Percentiles rank a stretch among this genome's conserved stretches.
phyloP scores from a whole-genome alignment of 495 filamentous ascomycete genomes.

The Pseudotulostoma volvatum region DNA sequence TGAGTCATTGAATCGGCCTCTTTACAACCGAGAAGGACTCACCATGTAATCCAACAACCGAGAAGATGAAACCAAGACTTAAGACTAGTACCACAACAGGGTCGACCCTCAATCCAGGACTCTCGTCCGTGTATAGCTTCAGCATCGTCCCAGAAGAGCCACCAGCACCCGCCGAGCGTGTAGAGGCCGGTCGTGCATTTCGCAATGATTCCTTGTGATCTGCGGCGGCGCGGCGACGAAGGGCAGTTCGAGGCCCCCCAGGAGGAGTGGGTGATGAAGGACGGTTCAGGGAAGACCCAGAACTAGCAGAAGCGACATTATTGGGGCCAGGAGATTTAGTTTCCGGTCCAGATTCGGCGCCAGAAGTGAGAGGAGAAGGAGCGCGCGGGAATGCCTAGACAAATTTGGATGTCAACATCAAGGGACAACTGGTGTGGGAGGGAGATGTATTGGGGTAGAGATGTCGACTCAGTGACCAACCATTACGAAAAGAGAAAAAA shows the following conservation, averaged over 20 bases:
- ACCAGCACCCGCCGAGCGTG: constrained; percentile 82
- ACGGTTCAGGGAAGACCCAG: constrained; percentile 51
- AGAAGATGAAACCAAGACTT: constrained; percentile 93
- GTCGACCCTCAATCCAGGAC: constrained; percentile 88
- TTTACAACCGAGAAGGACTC: constrained; percentile 19
- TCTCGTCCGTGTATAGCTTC: constrained; percentile 98
- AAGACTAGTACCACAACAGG: constrained; percentile 92
- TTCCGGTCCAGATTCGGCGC: constrained; percentile 33
- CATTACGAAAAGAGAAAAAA: no score
- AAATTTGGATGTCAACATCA: no score
- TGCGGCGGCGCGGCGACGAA: constrained; percentile 83
- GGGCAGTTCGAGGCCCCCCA: constrained; percentile 87
- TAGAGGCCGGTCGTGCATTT: constrained; percentile 79
- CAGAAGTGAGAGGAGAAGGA: constrained; percentile 32
- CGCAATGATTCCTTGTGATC: constrained; percentile 90
- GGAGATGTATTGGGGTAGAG: no score
- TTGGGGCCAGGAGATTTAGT: constrained; percentile 52
- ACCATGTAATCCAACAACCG: constrained; percentile 94
- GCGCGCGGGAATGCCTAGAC: constrained; percentile 30
- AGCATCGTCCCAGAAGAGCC: constrained; percentile 97
- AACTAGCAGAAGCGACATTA: constrained; percentile 41
- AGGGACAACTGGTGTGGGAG: no score
- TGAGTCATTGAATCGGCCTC: constrained; percentile 10
- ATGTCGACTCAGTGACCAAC: no score
- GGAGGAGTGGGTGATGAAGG: constrained; percentile 76